Evolutionary conservation across 2,329 filamentous ascomycete genomes (phyloP), one percentile per base, ranked within the genome.

Genomic region (Aureobasidium subglaciale): DNA sequence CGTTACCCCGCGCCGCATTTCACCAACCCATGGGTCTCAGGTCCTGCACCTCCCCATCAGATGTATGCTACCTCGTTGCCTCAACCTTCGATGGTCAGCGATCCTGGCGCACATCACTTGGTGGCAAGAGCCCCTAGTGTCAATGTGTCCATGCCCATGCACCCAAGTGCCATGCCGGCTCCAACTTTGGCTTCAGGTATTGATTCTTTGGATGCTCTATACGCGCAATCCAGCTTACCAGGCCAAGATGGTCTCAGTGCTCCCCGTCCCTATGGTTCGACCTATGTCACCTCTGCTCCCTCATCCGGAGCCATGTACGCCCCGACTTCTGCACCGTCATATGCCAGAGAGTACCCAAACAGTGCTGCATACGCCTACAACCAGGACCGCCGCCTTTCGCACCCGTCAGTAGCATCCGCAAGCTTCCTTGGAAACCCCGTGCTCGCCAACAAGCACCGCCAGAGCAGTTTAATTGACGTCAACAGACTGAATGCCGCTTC

Each of bases 1-100:
- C 84, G 87, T 64, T 90, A 88, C 73, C 73, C 76, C 58, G 70
- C 72, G 63, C 83, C 87, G 61, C 87, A 93, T 62, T 96, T 96
- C 76, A 90, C 87, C 66, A 93, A 96, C 71, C 90, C 90, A 38
- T 96, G 91, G 91, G 78, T 77, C 45, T 81, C 88, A 56, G 79
- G 78, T 43, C 77, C 83, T 58, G 74, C 69, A 59, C 74, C 77
- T 61, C 79, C 73, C 69, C 79, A 74, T 77, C 79, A 74, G 77
- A 77, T 78, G 73, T 91, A 79, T 80, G 85, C 78, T 67, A 75
- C 84, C 69, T 74, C 85, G 67, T 73, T 88, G 69, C 78, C 78
- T 61, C 77, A 83, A 63, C 80, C 78, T 62, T 75, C 78, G 63
- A 74, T 85, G 64, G 76, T 76, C 62, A 72, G 85, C 64, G 78